phyloP scores from a whole-genome alignment of 2,329 filamentous ascomycete species.

The Penicillium brevicompactum region DNA sequence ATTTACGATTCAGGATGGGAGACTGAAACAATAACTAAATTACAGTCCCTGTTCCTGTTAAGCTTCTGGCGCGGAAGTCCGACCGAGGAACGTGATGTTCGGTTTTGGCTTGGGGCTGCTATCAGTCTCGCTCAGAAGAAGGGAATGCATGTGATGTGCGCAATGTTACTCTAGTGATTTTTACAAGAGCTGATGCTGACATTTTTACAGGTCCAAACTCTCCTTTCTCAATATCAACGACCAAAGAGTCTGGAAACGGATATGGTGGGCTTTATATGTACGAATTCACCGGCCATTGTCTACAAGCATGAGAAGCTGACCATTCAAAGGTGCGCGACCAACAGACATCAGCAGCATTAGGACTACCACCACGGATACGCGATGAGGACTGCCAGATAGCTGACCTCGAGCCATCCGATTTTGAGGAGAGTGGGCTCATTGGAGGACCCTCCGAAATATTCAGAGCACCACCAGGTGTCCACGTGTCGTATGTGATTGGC shows the following conservation, averaged over 20 bases:
- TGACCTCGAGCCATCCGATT: conserved; percentile 40
- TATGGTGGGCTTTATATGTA: conserved; percentile 59
- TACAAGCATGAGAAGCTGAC: background rate
- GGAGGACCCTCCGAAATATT: conserved; percentile 29
- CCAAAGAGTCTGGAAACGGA: conserved; percentile 47
- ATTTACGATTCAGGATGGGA: conserved; percentile 59
- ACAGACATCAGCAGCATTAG: conserved; percentile 49
- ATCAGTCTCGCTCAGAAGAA: conserved; percentile 55
- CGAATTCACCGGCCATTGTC: conserved; percentile 1
- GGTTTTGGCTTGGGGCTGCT: conserved; percentile 55
- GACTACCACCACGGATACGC: conserved; percentile 51
- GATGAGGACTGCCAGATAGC: conserved; percentile 54
- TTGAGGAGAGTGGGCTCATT: conserved; percentile 35
- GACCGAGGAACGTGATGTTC: conserved; percentile 50
- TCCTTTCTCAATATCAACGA: conserved; percentile 31
- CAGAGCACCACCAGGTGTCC: conserved; percentile 35
- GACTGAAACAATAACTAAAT: conserved; percentile 52
- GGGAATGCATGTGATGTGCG: conserved; percentile 40
- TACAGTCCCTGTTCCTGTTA: conserved; percentile 57
- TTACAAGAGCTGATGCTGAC: too few relatives aligned
- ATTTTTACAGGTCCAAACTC: conserved; percentile 31
- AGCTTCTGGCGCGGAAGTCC: conserved; percentile 59
- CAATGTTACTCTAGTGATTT: background rate
- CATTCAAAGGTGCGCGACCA: conserved; percentile 46
- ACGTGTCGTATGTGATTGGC: conserved; percentile 37